phyloP scores from a whole-genome alignment of 345 rosid genomes.

The Kandelia obovata region DNA sequence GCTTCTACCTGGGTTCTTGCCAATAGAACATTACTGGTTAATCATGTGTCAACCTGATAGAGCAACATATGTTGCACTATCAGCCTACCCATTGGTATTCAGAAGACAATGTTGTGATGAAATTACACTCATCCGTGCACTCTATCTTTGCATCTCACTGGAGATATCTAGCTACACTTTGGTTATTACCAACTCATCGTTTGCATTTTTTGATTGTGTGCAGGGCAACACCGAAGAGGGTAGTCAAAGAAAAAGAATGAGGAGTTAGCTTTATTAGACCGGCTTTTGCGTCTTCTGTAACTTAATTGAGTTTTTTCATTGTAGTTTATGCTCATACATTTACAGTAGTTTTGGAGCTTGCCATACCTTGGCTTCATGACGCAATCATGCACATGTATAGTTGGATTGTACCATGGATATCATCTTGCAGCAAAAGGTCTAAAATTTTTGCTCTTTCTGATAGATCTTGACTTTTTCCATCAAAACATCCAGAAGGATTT shows the following conservation, averaged over 20 bases:
- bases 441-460: slow-evolving; percentile 19
- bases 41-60: too few species aligned
- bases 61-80: neutral
- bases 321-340: slow-evolving; percentile 34
- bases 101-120: neutral
- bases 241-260: slow-evolving; percentile 64
- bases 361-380: slow-evolving; percentile 23
- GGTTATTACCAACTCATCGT: too few species aligned
- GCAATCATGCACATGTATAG: slow-evolving; percentile 48
- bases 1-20: neutral
- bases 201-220: slow-evolving; percentile 14
- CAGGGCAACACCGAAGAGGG: slow-evolving; percentile 78
- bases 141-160: too few species aligned
- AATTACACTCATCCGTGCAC: too few species aligned
- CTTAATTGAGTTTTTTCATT: slow-evolving; percentile 23
- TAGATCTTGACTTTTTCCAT: slow-evolving; percentile 7
- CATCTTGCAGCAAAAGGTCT: slow-evolving; percentile 26
- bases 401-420: slow-evolving; percentile 44
- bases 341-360: slow-evolving; percentile 24
- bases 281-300: slow-evolving; percentile 39
- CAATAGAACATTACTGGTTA: neutral
- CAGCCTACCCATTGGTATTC: neutral
- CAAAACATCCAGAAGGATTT: slow-evolving; percentile 15
- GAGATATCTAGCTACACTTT: too few species aligned
- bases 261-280: slow-evolving; percentile 48